Base-by-base conservation (phyloP, 805 yeast genomes). In the Torulaspora franciscae region DNA sequence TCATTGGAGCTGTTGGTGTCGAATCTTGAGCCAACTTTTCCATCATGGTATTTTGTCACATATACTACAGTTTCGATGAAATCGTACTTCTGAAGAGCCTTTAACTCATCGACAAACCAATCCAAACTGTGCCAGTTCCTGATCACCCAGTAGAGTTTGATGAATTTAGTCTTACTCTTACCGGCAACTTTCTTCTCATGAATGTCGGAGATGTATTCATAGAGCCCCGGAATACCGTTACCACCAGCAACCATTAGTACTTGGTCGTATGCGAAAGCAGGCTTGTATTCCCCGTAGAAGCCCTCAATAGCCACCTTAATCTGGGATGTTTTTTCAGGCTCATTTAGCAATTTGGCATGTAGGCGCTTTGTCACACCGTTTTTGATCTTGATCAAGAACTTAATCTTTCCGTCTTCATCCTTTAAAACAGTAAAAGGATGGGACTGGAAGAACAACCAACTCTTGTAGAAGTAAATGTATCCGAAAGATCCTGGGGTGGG, bases 401-500 rank as follows among this genome's bases (percentile, higher is more conserved):
- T 55, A 10, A 23, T 52, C 33, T 27, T 53, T 27, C 51, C 51
- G 26, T 46, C 51, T 38, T 42, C 52, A 6, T 61, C 61, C 3
- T 75, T 65, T 40, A 76, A 66, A 6, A 77, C 62, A 1, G 90
- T 81, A 64, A 85, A 83, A 3, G 91, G 91, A 60, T 84, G 89
- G 4, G 83, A 76, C 59, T 83, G 87, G 46, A 59, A 58, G 47
- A 36, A 57, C 37, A 42, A 44, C 49, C 47, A 45, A 11, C 56
- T 48, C 27, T 55, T 57, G 43, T 55, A 56, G 59, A 83, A 79
- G 64, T 81, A 74, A 29, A 85, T 63, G 55, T 70, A 83, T 1
- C 73, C 78, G 58, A 67, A 78, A 11, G 75, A 68, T 24, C 86
- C 84, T 2, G 88, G 82, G 4, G 58, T 56, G 14, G 87, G 83